phyloP scores from a whole-genome alignment of 306 rosid species.

The Vachellia collinsii region DNA sequence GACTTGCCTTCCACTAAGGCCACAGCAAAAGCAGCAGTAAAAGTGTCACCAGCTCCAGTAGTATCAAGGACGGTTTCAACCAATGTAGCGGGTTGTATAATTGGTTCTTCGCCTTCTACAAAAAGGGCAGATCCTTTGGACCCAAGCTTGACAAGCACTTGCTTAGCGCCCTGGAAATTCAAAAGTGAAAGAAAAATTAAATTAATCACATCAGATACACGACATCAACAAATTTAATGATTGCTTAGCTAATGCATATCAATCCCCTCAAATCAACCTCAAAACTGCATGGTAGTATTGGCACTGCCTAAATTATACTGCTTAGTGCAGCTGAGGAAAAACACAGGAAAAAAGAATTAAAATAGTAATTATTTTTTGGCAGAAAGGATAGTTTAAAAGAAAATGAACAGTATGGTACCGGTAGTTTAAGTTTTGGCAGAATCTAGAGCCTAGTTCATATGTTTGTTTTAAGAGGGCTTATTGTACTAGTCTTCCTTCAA shows the following conservation, averaged over 20 bases:
- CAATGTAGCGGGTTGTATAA: slow-evolving; percentile 64
- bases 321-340: neutral
- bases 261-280: slow-evolving; percentile 28
- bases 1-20: slow-evolving; percentile 88
- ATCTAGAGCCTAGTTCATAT: neutral
- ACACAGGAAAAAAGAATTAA: neutral
- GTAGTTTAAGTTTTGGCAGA: neutral
- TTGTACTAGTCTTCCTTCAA: neutral
- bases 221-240: slow-evolving; percentile 18
- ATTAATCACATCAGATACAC: slow-evolving; percentile 13
- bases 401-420: neutral
- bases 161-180: slow-evolving; percentile 74
- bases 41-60: slow-evolving; percentile 96
- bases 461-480: neutral
- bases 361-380: neutral
- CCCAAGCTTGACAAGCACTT: slow-evolving; percentile 92
- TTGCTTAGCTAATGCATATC: slow-evolving; percentile 11
- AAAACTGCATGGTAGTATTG: neutral
- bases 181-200: slow-evolving; percentile 25
- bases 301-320: slow-evolving; percentile 4
- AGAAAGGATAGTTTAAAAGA: neutral
- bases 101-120: slow-evolving; percentile 79
- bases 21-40: slow-evolving; percentile 90
- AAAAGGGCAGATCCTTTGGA: slow-evolving; percentile 81
- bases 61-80: slow-evolving; percentile 76